These are phyloP conservation scores for Solanum hybrid DNA, from an alignment of 305 asterid species.

Conservation along the genomic window DNA sequence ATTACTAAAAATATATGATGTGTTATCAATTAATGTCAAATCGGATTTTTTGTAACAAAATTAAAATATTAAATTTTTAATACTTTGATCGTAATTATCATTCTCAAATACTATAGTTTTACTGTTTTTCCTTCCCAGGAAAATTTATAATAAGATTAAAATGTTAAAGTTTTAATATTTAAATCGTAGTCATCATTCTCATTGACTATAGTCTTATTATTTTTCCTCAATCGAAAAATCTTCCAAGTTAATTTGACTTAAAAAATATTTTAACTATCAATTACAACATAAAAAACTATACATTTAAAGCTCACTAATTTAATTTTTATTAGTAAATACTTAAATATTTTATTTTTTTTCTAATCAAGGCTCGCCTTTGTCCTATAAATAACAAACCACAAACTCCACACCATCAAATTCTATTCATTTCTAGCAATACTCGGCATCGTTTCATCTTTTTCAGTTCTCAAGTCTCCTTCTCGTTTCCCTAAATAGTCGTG, in stretches of 20 bases:
- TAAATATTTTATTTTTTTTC: neutral
- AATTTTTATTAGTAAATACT: neutral
- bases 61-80: too few species aligned
- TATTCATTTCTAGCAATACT: neutral
- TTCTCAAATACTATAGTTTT: too few species aligned
- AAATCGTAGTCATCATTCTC: neutral
- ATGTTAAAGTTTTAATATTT: neutral
- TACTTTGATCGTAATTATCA: too few species aligned
- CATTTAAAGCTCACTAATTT: neutral
- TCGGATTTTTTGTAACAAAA: too few species aligned
- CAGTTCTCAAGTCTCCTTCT: neutral
- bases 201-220: neutral
- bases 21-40: too few species aligned
- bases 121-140: too few species aligned
- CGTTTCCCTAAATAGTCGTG: neutral
- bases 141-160: too few species aligned
- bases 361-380: neutral
- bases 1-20: too few species aligned
- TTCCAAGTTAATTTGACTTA: neutral
- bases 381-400: neutral
- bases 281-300: neutral
- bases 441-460: rapidly evolving
- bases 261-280: neutral
- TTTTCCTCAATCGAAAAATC: neutral
- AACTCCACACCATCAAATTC: neutral